A percentile compares a stretch with the other conserved stretches of the same genome.
Evolutionary conservation across 345 rosid genomes (phyloP).

Genomic region (Geranium rotundifolium): DNA sequence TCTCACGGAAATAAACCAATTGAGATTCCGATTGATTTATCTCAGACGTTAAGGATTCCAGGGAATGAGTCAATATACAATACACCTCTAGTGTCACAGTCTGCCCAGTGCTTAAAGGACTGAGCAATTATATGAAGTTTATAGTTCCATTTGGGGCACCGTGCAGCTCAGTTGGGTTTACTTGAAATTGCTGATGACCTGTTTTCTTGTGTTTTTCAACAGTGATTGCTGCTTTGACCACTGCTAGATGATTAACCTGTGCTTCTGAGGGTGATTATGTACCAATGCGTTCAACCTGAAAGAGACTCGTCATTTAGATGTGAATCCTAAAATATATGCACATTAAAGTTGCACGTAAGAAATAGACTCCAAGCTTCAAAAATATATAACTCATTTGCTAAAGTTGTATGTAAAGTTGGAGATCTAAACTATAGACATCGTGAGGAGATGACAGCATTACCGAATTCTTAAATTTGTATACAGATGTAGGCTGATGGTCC

Average conservation of each 20-base stretch:
- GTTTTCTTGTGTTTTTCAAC: constrained; percentile 72
- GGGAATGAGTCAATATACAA: constrained; percentile 63
- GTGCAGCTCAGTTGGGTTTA: constrained; percentile 49
- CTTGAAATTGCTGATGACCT: constrained; percentile 43
- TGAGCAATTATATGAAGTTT: constrained; percentile 47
- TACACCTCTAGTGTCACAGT: constrained; percentile 68
- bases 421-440: no score
- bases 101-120: constrained; percentile 50
- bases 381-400: no score
- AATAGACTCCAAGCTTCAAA: no score
- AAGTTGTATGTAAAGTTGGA: no score
- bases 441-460: no score
- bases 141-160: constrained; percentile 66
- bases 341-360: no score
- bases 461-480: not conserved
- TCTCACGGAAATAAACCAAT: constrained; percentile 72
- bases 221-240: constrained; percentile 61
- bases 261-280: constrained; percentile 46
- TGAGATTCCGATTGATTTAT: constrained; percentile 90
- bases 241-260: constrained; percentile 52
- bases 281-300: constrained; percentile 74
- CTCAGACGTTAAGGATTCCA: constrained; percentile 87
- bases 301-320: constrained; percentile 4
- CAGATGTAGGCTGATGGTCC: not conserved
- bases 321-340: not conserved